phyloP scores from a whole-genome alignment of 768 basidiomycete genomes.

The Calocybe indica region DNA sequence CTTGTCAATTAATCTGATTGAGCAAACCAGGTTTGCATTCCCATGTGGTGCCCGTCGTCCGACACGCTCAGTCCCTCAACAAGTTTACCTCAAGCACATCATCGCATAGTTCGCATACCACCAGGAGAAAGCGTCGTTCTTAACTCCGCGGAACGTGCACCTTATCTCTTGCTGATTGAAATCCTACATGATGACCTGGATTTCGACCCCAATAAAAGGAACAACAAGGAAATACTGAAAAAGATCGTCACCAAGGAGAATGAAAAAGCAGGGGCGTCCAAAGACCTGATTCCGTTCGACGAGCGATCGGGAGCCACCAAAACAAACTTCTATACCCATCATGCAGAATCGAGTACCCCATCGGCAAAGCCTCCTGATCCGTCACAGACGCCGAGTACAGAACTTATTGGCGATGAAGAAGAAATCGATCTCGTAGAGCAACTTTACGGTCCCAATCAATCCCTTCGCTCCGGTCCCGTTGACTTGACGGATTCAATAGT shows the following conservation, averaged over 20 bases:
- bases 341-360: background rate
- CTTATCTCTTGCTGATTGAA: conserved; percentile 89
- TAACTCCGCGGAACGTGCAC: conserved; percentile 95
- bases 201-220: conserved; percentile 79
- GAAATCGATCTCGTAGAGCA: conserved; percentile 98
- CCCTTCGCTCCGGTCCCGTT: conserved; percentile 61
- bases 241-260: conserved; percentile 67
- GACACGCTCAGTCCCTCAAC: conserved; percentile 35
- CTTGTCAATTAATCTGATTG: background rate
- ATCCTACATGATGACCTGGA: conserved; percentile 86
- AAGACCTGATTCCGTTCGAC: conserved; percentile 45
- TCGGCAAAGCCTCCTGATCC: background rate
- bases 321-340: conserved; percentile 11
- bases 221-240: conserved; percentile 82
- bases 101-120: conserved; percentile 94
- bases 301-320: conserved; percentile 14
- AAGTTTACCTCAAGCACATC: conserved; percentile 61
- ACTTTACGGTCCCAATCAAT: conserved; percentile 76
- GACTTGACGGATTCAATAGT: conserved; percentile 84
- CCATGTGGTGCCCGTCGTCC: conserved; percentile 80
- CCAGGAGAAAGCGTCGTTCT: conserved; percentile 97
- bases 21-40: conserved; percentile 67
- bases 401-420: conserved; percentile 50
- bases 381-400: background rate
- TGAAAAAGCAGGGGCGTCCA: conserved; percentile 51